phyloP scores from a whole-genome alignment of 768 basidiomycete species.

The Suillus placidus region DNA sequence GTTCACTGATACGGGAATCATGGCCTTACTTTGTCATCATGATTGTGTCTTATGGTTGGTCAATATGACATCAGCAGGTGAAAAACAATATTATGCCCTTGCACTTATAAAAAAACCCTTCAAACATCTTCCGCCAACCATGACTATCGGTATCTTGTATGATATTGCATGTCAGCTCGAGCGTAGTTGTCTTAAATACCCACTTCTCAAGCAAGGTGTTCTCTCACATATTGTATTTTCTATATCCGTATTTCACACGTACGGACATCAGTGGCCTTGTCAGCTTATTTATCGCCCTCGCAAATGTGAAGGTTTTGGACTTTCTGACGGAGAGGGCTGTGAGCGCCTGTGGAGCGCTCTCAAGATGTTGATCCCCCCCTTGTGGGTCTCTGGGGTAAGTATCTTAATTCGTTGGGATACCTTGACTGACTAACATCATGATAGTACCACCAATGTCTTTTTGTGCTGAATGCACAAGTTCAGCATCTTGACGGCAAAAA shows the following conservation, averaged over 20 bases:
- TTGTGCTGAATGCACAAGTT: too few species aligned
- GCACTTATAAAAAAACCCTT: constrained; percentile 11
- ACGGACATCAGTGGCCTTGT: constrained; percentile 36
- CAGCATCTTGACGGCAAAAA: too few species aligned
- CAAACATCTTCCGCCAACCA: background rate
- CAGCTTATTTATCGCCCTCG: constrained; percentile 23
- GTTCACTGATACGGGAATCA: constrained; percentile 1
- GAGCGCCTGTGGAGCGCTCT: too few species aligned
- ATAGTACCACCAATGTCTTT: too few species aligned
- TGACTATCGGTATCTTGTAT: constrained; percentile 1
- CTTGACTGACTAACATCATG: too few species aligned
- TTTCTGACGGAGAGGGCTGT: too few species aligned
- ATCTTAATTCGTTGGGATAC: too few species aligned
- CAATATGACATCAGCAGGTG: constrained; percentile 18
- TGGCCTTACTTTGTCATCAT: constrained; percentile 14
- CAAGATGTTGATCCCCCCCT: too few species aligned
- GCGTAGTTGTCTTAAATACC: background rate
- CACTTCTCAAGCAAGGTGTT: background rate
- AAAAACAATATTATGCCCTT: constrained; percentile 18
- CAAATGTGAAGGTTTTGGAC: too few species aligned
- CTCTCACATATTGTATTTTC: constrained; percentile 21
- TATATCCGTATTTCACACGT: constrained; percentile 38
- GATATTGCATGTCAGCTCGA: constrained; percentile 1
- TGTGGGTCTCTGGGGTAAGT: too few species aligned
- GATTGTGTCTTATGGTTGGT: constrained; percentile 14